Conservation (phyloP, 2,329 filamentous ascomycete genomes). For the Hypoxylon sp. region DNA sequence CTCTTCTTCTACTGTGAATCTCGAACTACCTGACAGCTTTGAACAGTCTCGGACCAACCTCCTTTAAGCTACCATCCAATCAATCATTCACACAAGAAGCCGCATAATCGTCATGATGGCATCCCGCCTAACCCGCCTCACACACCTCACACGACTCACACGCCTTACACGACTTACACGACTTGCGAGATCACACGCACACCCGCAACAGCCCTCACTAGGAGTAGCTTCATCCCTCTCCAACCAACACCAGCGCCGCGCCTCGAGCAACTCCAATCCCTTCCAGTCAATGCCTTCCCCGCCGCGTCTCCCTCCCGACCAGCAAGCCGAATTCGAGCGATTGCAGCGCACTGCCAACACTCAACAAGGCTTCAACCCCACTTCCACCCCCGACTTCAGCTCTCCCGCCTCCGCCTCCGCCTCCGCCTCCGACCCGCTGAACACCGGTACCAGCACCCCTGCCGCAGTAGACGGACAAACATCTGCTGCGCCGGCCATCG, state of each 20-base stretch:
- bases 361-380: conserved; percentile 53
- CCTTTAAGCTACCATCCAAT: too few relatives aligned
- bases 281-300: conserved; percentile 76
- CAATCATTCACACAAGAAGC: not conserved
- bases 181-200: conserved; percentile 13
- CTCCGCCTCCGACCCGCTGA: conserved; percentile 8
- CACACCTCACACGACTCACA: conserved; percentile 32
- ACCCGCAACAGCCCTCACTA: not conserved
- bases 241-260: conserved; percentile 45
- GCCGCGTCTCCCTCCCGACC: conserved; percentile 79
- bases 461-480: conserved; percentile 7
- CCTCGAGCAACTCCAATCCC: conserved; percentile 60
- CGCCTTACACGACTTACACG: conserved; percentile 32
- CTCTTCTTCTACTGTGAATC: too few relatives aligned
- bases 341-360: conserved; percentile 76
- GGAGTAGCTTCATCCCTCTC: not conserved
- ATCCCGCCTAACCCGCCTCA: conserved; percentile 33
- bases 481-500: conserved; percentile 10
- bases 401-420: conserved; percentile 12
- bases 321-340: conserved; percentile 75
- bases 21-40: not conserved
- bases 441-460: not conserved
- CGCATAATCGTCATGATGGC: conserved; percentile 29
- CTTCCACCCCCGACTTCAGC: conserved; percentile 46
- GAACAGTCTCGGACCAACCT: not conserved